Conservation (phyloP, 352 stramenopile genomes). For the Globisporangium recalcitrans region DNA sequence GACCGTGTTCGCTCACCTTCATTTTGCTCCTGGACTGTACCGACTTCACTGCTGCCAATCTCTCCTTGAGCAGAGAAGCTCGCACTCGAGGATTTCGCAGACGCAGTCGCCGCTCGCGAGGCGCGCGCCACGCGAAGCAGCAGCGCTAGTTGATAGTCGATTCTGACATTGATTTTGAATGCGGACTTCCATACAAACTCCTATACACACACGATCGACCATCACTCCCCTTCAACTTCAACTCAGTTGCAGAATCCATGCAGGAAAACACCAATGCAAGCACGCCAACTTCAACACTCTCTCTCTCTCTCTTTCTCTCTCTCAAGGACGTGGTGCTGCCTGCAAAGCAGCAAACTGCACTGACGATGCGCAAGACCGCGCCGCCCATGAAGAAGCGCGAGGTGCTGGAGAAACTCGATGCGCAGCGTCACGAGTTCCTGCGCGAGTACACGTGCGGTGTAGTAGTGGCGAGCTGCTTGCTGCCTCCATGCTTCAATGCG, state of each 20-base stretch:
- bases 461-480: too few relatives aligned
- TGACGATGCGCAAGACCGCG: neutral
- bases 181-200: neutral
- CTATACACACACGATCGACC: neutral
- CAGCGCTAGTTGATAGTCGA: conserved; percentile 4
- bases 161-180: neutral
- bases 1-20: neutral
- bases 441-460: conserved; percentile 6
- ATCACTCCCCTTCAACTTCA: neutral
- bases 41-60: too few relatives aligned
- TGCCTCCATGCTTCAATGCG: neutral
- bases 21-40: neutral
- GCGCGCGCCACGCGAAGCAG: conserved; percentile 23
- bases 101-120: conserved; percentile 37
- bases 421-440: conserved; percentile 3
- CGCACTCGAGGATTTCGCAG: conserved; percentile 45
- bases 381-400: neutral
- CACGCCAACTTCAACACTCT: too few relatives aligned
- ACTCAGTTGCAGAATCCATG: too few relatives aligned
- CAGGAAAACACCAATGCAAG: too few relatives aligned
- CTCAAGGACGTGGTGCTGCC: too few relatives aligned
- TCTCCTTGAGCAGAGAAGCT: conserved; percentile 31
- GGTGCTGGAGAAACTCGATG: conserved; percentile 9
- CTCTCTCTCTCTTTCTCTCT: too few relatives aligned
- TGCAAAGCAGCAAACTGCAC: neutral